Evolutionary conservation across 495 filamentous ascomycete genomes (phyloP).

Genomic region (Podospora sp.): DNA sequence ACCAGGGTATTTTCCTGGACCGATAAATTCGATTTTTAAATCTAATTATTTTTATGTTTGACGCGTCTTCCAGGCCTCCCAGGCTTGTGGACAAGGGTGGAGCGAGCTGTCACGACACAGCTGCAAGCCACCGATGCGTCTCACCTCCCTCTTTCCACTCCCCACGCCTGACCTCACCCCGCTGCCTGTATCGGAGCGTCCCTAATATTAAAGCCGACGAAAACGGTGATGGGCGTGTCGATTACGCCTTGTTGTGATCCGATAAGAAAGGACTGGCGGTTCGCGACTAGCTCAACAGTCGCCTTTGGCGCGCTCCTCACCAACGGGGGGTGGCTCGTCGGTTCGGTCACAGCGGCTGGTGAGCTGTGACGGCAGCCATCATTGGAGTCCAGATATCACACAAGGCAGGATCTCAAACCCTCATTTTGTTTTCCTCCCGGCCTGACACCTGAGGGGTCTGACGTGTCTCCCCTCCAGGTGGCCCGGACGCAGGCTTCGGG

Average conservation of each 20-base stretch:
- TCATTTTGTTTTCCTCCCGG: background rate
- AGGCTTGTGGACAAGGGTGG: background rate
- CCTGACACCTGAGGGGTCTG: slow-evolving; percentile 2
- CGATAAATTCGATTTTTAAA: background rate
- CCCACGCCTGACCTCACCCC: background rate
- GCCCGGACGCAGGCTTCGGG: background rate
- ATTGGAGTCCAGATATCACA: slow-evolving; percentile 18
- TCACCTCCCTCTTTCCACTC: slow-evolving; percentile 3
- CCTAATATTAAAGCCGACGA: background rate
- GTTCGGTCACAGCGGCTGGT: slow-evolving; percentile 17
- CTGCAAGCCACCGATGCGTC: slow-evolving; percentile 17
- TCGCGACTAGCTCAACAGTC: slow-evolving; percentile 6
- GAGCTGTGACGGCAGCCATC: slow-evolving; percentile 15
- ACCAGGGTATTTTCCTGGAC: background rate
- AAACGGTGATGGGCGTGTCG: slow-evolving; percentile 5
- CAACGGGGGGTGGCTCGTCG: background rate
- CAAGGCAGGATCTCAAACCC: slow-evolving; percentile 12
- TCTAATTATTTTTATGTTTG: background rate
- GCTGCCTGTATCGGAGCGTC: background rate
- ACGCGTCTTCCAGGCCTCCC: background rate
- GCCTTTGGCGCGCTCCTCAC: slow-evolving; percentile 8
- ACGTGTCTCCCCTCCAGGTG: slow-evolving; percentile 4
- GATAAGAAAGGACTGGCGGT: slow-evolving; percentile 1
- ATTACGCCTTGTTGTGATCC: slow-evolving; percentile 4
- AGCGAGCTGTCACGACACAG: background rate